Base-by-base conservation (phyloP, 2,329 filamentous ascomycete genomes). In the Westerdykella sp. region DNA sequence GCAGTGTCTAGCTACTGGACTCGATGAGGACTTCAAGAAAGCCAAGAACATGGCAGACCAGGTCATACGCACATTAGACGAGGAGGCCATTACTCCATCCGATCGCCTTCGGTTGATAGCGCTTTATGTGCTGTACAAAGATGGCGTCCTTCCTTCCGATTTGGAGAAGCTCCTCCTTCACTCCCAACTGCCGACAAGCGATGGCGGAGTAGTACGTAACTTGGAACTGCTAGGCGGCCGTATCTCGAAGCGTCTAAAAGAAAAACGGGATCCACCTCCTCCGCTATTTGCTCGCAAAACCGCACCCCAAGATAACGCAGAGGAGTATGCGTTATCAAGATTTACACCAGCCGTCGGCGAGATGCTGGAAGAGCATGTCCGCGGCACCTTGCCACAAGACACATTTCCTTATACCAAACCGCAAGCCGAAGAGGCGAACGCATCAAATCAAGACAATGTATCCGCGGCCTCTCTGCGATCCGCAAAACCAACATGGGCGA, bases 401-500 rank as follows among this genome's bases (percentile, higher is more conserved):
- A 61, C 64, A 11, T 76, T 75, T 46, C 70, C 72, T 0, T 74
- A 71, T 50, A 73, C 69, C 6, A 74, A 73, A 49, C 72, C 72
- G 21, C 70, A 87, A 46, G 68, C 86, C 1, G 77, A 85, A 46
- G 70, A 75, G 53, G 77, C 83, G 43, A 68, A 77, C 34, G 54
- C 78, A 39, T 71, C 74, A 9, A 60, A 66, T 15, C 79, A 83
- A 46, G 69, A 79, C 31, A 59, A 79, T 36, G 71, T 74, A 5
- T 60, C 69, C 1, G 66, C 70, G 1, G 65, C 85, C 11, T 97
- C 91, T 12, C 77, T 98, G 18, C 85, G 93, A 45, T 87, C 87
- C 9, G 89, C 89, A 13, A 94, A 95, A 59, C 93, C 91, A 1
- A 95, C 90, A 34, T 98, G 93, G 93, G 93, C 93, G 2, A 87